phyloP scores from a whole-genome alignment of 768 basidiomycete genomes.

The Tulasnella sp. region DNA sequence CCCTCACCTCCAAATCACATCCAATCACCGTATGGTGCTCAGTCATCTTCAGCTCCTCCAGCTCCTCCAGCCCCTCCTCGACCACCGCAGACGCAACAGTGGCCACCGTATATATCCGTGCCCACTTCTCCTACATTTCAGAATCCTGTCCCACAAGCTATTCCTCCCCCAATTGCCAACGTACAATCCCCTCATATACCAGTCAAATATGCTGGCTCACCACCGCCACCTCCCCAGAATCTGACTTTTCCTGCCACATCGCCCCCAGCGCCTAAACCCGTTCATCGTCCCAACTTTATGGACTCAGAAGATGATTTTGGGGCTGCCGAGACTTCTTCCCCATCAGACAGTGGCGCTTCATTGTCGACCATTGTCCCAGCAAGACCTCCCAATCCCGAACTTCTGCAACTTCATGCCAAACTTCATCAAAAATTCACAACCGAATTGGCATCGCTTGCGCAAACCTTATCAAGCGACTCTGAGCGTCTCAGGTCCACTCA shows the following conservation, averaged over 20 bases:
- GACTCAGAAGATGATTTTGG: slow-evolving; percentile 3
- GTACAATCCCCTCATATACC: slow-evolving; percentile 2
- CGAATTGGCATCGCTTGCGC: slow-evolving; percentile 56
- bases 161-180: neutral
- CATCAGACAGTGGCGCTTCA: neutral
- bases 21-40: slow-evolving; percentile 21
- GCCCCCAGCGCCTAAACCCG: slow-evolving; percentile 13
- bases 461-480: slow-evolving; percentile 49
- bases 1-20: neutral
- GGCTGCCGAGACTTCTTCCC: neutral
- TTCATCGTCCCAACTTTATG: neutral
- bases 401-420: slow-evolving; percentile 63
- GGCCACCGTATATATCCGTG: slow-evolving; percentile 18
- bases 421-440: slow-evolving; percentile 63
- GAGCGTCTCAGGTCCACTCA: slow-evolving; percentile 71
- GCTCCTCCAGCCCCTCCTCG: slow-evolving; percentile 20
- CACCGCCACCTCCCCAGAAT: neutral
- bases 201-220: too few species aligned
- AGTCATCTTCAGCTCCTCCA: slow-evolving; percentile 23
- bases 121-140: slow-evolving; percentile 7
- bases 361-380: slow-evolving; percentile 35
- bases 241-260: neutral
- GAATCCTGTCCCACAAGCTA: slow-evolving; percentile 10
- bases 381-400: slow-evolving; percentile 80
- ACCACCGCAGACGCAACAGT: slow-evolving; percentile 16